phyloP scores from a whole-genome alignment of 2,329 filamentous ascomycete genomes.

The Akanthomyces dipterigenus region DNA sequence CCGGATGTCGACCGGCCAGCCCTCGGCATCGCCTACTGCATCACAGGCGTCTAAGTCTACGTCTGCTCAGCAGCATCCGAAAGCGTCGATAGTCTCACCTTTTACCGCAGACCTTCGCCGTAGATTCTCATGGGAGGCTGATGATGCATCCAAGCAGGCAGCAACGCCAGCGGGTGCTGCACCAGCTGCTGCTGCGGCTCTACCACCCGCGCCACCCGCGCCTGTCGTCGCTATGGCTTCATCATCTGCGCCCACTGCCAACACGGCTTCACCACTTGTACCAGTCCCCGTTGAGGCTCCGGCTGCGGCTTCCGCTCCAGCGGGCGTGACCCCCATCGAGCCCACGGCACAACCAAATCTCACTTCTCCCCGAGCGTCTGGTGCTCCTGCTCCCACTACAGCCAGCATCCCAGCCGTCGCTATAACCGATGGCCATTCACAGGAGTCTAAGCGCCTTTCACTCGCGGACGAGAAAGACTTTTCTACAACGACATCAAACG shows the following conservation, averaged over 20 bases:
- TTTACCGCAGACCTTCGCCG: constrained; percentile 17
- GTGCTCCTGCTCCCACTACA: neutral
- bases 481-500: constrained; percentile 27
- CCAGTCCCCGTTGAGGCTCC: neutral
- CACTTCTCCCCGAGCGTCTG: constrained; percentile 9
- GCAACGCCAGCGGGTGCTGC: neutral
- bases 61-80: neutral
- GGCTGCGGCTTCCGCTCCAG: neutral
- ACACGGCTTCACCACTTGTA: neutral
- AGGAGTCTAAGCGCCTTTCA: constrained; percentile 28
- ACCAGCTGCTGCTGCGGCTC: neutral
- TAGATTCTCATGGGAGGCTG: constrained; percentile 34
- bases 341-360: neutral
- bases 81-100: neutral
- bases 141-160: constrained; percentile 11
- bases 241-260: too few species aligned
- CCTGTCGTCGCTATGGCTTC: too few species aligned
- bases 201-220: too few species aligned
- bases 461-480: constrained; percentile 39
- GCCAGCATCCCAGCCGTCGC: neutral
- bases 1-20: neutral
- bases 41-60: neutral
- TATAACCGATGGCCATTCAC: neutral
- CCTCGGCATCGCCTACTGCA: neutral
- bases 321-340: neutral